These are phyloP conservation scores for Fusarium nelsonii DNA, from an alignment of 2,329 filamentous ascomycete species.

Conservation along the genomic window DNA sequence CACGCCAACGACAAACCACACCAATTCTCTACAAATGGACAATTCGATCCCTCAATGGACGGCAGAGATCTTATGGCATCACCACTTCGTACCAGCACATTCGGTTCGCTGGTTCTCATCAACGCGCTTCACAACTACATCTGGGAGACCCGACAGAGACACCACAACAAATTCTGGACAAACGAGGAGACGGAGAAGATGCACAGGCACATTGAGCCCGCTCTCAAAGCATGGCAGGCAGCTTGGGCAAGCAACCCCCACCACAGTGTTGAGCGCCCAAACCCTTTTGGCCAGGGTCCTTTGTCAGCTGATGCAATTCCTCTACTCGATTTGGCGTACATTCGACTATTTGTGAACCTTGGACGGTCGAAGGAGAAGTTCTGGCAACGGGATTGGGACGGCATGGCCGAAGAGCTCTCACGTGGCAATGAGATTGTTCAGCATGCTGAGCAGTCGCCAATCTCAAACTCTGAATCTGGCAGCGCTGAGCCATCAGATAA, in stretches of 20 bases:
- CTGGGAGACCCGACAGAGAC: slow-evolving; percentile 94
- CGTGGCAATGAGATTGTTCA: slow-evolving; percentile 80
- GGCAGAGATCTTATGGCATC: slow-evolving; percentile 64
- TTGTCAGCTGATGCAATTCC: slow-evolving; percentile 92
- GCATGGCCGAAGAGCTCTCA: slow-evolving; percentile 88
- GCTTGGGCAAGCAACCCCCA: slow-evolving; percentile 90
- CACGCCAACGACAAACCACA: slow-evolving; percentile 77
- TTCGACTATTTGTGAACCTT: slow-evolving; percentile 93
- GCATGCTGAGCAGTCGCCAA: slow-evolving; percentile 74
- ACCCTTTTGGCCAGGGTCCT: slow-evolving; percentile 83
- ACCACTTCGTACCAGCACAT: slow-evolving; percentile 85
- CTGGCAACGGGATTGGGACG: slow-evolving; percentile 93
- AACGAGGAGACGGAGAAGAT: slow-evolving; percentile 93
- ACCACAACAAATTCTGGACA: slow-evolving; percentile 90
- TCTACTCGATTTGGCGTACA: slow-evolving; percentile 89
- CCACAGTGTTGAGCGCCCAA: slow-evolving; percentile 86
- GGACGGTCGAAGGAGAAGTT: slow-evolving; percentile 91
- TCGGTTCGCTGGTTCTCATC: slow-evolving; percentile 91
- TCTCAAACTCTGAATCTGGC: slow-evolving; percentile 60
- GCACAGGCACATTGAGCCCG: slow-evolving; percentile 95
- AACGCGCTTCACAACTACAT: slow-evolving; percentile 98
- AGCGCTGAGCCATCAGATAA: slow-evolving; percentile 61
- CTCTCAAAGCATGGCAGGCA: slow-evolving; percentile 91
- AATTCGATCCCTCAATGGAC: slow-evolving; percentile 35
- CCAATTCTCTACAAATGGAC: slow-evolving; percentile 53